Conservation (phyloP, 1,139 yeast species). For the Magnusiomyces sp. region DNA sequence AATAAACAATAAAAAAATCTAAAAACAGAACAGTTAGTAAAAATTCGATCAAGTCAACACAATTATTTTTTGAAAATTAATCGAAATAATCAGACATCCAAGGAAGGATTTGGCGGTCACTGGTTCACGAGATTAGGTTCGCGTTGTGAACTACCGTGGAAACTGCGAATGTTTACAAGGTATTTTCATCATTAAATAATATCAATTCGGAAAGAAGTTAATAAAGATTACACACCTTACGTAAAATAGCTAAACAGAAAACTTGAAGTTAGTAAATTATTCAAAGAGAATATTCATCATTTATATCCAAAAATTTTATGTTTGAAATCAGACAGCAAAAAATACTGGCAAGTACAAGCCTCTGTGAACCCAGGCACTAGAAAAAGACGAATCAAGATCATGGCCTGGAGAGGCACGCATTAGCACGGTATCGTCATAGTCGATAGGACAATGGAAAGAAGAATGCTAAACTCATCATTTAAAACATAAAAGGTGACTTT, state of each 20-base stretch:
- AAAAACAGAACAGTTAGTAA: not conserved
- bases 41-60: not conserved
- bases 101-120: slow-evolving; percentile 72
- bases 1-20: not conserved
- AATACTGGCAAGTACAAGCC: slow-evolving; percentile 83
- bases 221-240: not conserved
- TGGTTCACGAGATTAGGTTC: slow-evolving; percentile 73
- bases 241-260: slow-evolving; percentile 2
- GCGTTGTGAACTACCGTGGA: slow-evolving; percentile 77
- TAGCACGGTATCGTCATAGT: slow-evolving; percentile 72
- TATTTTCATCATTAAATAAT: slow-evolving; percentile 52
- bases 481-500: too few species aligned
- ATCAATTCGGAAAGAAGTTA: slow-evolving; percentile 25
- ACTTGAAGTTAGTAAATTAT: not conserved
- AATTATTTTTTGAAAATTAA: not conserved
- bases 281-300: not conserved
- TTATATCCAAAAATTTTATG: slow-evolving; percentile 2
- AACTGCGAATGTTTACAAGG: slow-evolving; percentile 80
- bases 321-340: slow-evolving; percentile 51
- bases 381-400: slow-evolving; percentile 19
- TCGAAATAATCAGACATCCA: slow-evolving; percentile 50
- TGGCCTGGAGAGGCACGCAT: slow-evolving; percentile 36
- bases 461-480: slow-evolving; percentile 32
- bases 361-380: slow-evolving; percentile 20
- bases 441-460: slow-evolving; percentile 80